These are phyloP conservation scores for Aspergillus conjunctus DNA, from an alignment of 495 filamentous ascomycete species.

Conservation along the genomic window DNA sequence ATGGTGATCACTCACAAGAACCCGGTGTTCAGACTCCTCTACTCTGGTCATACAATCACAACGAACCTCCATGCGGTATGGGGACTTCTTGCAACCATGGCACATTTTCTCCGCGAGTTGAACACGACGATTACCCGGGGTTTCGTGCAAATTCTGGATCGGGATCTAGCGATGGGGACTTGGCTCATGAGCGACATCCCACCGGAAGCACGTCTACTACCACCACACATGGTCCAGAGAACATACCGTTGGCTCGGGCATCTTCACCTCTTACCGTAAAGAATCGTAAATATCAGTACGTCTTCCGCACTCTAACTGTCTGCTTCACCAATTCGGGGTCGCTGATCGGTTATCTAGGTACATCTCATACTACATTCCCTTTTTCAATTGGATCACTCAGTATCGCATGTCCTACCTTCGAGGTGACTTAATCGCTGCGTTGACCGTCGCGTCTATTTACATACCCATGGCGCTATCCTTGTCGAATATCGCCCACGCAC, in stretches of 20 bases:
- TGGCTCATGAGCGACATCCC: conserved; percentile 18
- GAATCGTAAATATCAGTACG: conserved; percentile 42
- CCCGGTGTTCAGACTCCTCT: conserved; percentile 39
- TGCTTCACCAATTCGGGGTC: not conserved
- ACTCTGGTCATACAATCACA: conserved; percentile 42
- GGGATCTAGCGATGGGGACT: conserved; percentile 17
- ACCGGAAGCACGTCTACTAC: conserved; percentile 18
- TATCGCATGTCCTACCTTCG: conserved; percentile 79
- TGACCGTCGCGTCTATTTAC: conserved; percentile 96
- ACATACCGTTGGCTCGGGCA: conserved; percentile 37
- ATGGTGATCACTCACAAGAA: conserved; percentile 19
- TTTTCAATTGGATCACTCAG: conserved; percentile 82
- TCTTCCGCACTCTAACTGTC: conserved; percentile 14
- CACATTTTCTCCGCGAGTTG: conserved; percentile 72
- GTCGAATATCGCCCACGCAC: conserved; percentile 88
- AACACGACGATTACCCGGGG: conserved; percentile 49
- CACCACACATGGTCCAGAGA: conserved; percentile 36
- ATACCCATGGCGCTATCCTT: conserved; percentile 95
- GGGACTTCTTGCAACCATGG: conserved; percentile 67
- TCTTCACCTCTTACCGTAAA: conserved; percentile 34
- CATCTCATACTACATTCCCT: conserved; percentile 89
- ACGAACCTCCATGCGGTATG: conserved; percentile 41
- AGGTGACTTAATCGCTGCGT: conserved; percentile 81
- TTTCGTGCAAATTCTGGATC: conserved; percentile 32
- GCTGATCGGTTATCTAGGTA: conserved; percentile 58